Evolutionary conservation across 495 filamentous ascomycete species (phyloP).

Genomic region (Xylaria venustula): DNA sequence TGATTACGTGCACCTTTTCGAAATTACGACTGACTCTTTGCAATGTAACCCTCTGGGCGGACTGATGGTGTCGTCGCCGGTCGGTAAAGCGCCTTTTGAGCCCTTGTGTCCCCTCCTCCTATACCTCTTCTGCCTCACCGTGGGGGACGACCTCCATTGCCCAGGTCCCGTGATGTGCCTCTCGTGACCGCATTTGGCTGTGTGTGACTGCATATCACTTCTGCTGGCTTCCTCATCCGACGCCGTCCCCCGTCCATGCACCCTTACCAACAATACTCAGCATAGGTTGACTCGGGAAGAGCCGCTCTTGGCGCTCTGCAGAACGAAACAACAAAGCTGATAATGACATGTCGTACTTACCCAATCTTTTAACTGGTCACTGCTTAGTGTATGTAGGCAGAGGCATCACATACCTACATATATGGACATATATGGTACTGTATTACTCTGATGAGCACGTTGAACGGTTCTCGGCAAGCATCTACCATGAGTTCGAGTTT

Average conservation of each 20-base stretch:
- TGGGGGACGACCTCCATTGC: constrained; percentile 20
- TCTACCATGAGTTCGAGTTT: neutral
- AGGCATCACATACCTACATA: neutral
- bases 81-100: constrained; percentile 3
- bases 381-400: too few species aligned
- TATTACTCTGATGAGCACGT: neutral
- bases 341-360: neutral
- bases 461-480: neutral
- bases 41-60: constrained; percentile 9
- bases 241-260: neutral
- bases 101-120: constrained; percentile 11
- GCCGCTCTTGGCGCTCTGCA: constrained; percentile 3
- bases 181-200: constrained; percentile 29
- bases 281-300: constrained; percentile 2
- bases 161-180: constrained; percentile 28
- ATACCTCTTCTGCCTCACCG: constrained; percentile 10
- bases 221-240: constrained; percentile 1
- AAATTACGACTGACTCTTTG: constrained; percentile 13
- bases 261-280: neutral
- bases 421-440: neutral
- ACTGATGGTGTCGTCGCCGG: constrained; percentile 17
- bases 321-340: neutral
- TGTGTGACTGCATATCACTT: constrained; percentile 32
- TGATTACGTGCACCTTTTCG: neutral
- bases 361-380: too few species aligned